Evolutionary conservation across 1,139 yeast species (phyloP), one percentile per base, ranked within the genome.

Genomic region (Kurtzmaniella quercitrusa): DNA sequence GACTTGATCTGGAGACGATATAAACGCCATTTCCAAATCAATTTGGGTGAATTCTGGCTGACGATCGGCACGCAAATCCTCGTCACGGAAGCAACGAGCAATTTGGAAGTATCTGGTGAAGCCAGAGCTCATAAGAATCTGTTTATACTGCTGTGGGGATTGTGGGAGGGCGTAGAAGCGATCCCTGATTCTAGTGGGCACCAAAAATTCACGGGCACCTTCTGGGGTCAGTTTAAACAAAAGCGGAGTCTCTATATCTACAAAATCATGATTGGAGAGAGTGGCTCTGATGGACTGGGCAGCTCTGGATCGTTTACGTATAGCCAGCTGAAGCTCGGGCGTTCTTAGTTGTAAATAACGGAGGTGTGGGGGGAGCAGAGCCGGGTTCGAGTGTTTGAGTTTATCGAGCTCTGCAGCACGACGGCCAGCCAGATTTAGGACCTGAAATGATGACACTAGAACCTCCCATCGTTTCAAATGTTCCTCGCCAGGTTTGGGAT

Each of bases 11-110:
- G 73, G 68, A 39, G 79, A 79, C 50, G 73, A 75, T 1, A 93
- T 82, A 67, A 82, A 94, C 34, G 94, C 79, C 95, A 93, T 85
- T 60, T 94, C 99, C 65, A 94, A 56, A 70, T 93, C 99, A 15
- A 94, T 70, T 62, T 93, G 99, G 0, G 98, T 93, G 58, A 93
- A 94, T 60, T 94, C 98, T 0, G 98, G 98, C 63, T 93, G 99
- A 60, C 99, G 77, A 61, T 93, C 98, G 3, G 91, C 83, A 47
- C 98, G 74, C 49, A 94, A 74, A 63, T 94, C 98, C 60, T 93
- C 99, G 60, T 94, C 98, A 51, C 98, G 75, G 60, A 93, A 93
- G 59, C 99, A 93, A 54, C 80, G 82, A 3, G 98, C 98, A 41
- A 94, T 71, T 62, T 93, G 98, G 60, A 82, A 93, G 63, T 93